These are phyloP conservation scores for Curvularia sp. DNA, from an alignment of 2,329 filamentous ascomycete species.

Conservation along the genomic window DNA sequence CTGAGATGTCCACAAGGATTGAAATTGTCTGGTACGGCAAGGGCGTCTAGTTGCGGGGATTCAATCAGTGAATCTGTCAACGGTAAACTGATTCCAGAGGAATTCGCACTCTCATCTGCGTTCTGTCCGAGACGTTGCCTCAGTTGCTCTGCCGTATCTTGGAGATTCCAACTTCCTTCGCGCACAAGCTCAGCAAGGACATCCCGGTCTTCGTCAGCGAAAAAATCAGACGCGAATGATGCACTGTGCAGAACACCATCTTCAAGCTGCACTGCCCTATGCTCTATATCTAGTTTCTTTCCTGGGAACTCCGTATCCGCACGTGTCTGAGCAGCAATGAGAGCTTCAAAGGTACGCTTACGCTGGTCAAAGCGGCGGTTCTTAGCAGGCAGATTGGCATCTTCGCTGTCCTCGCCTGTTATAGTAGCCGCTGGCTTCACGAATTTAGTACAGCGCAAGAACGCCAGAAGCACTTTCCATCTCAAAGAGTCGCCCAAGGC, in stretches of 20 bases:
- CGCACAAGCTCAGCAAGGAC: neutral
- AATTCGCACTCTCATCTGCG: neutral
- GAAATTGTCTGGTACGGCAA: neutral
- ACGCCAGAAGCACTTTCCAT: conserved; percentile 22
- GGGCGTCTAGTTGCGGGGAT: neutral
- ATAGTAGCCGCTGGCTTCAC: neutral
- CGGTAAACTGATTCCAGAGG: neutral
- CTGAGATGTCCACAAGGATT: neutral
- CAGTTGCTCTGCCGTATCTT: neutral
- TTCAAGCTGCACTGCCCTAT: neutral
- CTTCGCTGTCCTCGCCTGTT: neutral
- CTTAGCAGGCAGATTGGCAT: neutral
- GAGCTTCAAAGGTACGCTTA: neutral
- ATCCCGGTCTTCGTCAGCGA: neutral
- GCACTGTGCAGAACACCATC: neutral
- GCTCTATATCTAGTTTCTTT: neutral
- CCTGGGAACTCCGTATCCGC: neutral
- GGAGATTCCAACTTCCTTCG: neutral
- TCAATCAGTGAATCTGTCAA: neutral
- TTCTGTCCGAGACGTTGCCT: neutral
- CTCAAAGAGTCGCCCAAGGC: conserved; percentile 11
- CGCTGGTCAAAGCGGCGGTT: conserved; percentile 17
- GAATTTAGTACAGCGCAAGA: conserved; percentile 17
- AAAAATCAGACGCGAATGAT: neutral
- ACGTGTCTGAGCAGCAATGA: neutral